Evolutionary conservation across 2,329 filamentous ascomycete genomes (phyloP).

Genomic region (Chaetomium sp.): DNA sequence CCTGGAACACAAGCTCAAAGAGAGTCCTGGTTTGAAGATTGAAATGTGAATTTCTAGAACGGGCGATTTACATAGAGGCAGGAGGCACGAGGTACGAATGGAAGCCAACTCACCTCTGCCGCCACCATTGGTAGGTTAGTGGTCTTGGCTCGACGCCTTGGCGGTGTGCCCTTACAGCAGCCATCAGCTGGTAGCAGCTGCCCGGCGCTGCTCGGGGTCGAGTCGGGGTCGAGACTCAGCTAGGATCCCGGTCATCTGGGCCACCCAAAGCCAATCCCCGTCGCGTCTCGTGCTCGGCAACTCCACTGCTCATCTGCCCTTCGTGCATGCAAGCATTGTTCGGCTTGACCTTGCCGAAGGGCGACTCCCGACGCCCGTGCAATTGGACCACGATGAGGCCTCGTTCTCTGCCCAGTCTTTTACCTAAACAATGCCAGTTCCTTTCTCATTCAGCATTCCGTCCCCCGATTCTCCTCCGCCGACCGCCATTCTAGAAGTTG

Average conservation of each 20-base stretch:
- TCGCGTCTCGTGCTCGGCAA: conserved; percentile 20
- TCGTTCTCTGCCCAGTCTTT: conserved; percentile 20
- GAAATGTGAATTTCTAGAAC: not conserved
- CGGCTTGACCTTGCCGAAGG: conserved; percentile 26
- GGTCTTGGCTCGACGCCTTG: not conserved
- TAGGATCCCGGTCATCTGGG: conserved; percentile 12
- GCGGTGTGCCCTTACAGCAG: conserved; percentile 8
- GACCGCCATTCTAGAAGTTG: not conserved
- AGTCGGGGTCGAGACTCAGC: conserved; percentile 3
- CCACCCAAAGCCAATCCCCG: conserved; percentile 19
- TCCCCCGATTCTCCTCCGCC: conserved; percentile 8
- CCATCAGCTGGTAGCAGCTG: conserved; percentile 13
- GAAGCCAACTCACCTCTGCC: not conserved
- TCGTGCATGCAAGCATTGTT: not conserved
- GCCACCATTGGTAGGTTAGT: not conserved
- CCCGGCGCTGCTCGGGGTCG: conserved; percentile 2
- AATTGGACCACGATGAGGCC: conserved; percentile 28
- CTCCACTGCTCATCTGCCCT: conserved; percentile 26
- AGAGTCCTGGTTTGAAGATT: not conserved
- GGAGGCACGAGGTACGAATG: not conserved
- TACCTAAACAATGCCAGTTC: conserved; percentile 24
- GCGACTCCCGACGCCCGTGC: conserved; percentile 13
- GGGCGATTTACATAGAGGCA: not conserved
- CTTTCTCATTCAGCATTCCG: conserved; percentile 15
- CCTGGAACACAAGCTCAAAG: not conserved